Conservation (phyloP, 352 stramenopile species). For the Globisporangium iwayamae region DNA sequence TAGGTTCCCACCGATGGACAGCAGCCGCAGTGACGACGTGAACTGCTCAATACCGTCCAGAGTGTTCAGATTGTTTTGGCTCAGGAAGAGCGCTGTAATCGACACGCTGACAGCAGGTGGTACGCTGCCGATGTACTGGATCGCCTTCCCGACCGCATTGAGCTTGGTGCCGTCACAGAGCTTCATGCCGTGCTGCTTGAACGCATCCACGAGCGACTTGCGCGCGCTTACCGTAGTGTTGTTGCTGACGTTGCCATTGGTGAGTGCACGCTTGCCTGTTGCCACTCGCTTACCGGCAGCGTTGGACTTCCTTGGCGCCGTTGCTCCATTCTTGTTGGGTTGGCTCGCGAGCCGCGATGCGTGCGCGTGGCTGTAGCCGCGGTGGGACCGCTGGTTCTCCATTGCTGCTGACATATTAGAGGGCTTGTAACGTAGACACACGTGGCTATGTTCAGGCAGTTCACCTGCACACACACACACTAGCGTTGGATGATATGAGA, state of each 20-base stretch:
- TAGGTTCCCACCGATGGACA: slow-evolving; percentile 65
- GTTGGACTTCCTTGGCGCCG: neutral
- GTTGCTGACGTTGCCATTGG: too few species aligned
- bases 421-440: neutral
- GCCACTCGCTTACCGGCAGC: neutral
- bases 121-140: slow-evolving; percentile 46
- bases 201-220: slow-evolving; percentile 61
- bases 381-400: slow-evolving; percentile 2
- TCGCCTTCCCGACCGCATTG: slow-evolving; percentile 60
- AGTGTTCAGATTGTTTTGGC: slow-evolving; percentile 62
- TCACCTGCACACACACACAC: neutral
- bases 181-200: slow-evolving; percentile 66
- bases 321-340: neutral
- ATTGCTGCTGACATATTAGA: neutral
- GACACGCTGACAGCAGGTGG: slow-evolving; percentile 37
- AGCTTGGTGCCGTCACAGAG: slow-evolving; percentile 73
- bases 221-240: neutral
- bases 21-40: slow-evolving; percentile 31
- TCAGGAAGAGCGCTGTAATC: slow-evolving; percentile 71
- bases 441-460: neutral
- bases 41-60: slow-evolving; percentile 70
- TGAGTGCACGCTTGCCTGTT: neutral
- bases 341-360: neutral
- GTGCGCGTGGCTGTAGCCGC: slow-evolving; percentile 10
- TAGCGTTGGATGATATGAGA: neutral